Conservation (phyloP, 306 rosid genomes). For the Citrullus colocynthis region DNA sequence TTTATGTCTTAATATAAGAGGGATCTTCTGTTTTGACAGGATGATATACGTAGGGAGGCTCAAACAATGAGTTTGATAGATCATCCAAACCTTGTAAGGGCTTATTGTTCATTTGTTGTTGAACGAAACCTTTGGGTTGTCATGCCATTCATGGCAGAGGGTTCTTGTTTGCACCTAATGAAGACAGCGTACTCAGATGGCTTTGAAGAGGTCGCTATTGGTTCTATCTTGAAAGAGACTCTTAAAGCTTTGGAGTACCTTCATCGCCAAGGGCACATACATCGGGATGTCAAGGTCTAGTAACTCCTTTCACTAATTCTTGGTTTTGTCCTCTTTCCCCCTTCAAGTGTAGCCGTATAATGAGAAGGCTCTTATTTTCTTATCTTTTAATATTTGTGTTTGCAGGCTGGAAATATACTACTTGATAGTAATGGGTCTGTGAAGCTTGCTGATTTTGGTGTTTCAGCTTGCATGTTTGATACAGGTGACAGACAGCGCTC, state of each 20-base stretch:
- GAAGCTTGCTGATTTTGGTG: slow-evolving; percentile 95
- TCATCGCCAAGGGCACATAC: slow-evolving; percentile 90
- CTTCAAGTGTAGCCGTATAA: neutral
- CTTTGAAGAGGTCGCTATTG: slow-evolving; percentile 75
- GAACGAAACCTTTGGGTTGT: slow-evolving; percentile 78
- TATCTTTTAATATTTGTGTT: neutral
- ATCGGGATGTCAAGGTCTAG: slow-evolving; percentile 79
- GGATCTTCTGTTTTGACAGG: slow-evolving; percentile 25
- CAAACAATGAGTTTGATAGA: slow-evolving; percentile 93
- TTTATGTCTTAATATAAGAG: neutral
- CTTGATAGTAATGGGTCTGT: slow-evolving; percentile 63
- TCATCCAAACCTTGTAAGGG: slow-evolving; percentile 73
- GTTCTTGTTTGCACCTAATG: slow-evolving; percentile 93
- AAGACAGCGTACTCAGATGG: slow-evolving; percentile 82
- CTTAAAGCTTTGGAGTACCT: slow-evolving; percentile 87
- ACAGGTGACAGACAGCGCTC: slow-evolving; percentile 87
- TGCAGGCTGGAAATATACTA: slow-evolving; percentile 86
- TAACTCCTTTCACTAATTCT: neutral
- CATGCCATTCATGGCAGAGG: slow-evolving; percentile 96
- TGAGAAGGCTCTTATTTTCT: neutral
- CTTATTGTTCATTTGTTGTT: slow-evolving; percentile 87
- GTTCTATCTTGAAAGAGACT: slow-evolving; percentile 72
- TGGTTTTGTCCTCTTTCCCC: neutral
- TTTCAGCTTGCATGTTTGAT: slow-evolving; percentile 94
- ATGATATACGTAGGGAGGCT: slow-evolving; percentile 72